These are phyloP conservation scores for Colletotrichum cuscutae DNA, from an alignment of 2,329 filamentous ascomycete genomes.

Conservation along the genomic window DNA sequence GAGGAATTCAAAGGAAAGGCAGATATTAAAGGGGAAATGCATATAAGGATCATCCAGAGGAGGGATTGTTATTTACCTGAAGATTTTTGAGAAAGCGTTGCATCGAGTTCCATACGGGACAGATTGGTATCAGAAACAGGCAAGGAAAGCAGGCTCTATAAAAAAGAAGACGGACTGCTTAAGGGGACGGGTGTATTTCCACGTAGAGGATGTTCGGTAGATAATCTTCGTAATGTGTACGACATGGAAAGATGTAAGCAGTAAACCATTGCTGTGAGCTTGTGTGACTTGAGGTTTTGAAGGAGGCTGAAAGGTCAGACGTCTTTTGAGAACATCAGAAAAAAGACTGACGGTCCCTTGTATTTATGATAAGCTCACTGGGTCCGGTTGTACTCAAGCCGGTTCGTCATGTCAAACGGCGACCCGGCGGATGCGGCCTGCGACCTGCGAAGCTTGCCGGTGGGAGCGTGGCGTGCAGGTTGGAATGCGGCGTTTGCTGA, in stretches of 20 bases:
- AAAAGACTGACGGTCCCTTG: too few relatives aligned
- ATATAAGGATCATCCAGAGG: background rate
- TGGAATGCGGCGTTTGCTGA: background rate
- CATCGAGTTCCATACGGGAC: background rate
- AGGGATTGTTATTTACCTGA: background rate
- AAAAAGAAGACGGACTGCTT: background rate
- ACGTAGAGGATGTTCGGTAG: background rate
- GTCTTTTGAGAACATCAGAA: too few relatives aligned
- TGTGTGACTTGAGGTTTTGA: background rate
- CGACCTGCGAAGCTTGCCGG: background rate
- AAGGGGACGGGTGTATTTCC: background rate
- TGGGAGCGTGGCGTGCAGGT: background rate
- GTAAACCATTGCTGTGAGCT: background rate
- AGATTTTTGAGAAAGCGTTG: conserved; percentile 3
- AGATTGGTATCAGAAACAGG: background rate
- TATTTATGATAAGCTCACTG: too few relatives aligned
- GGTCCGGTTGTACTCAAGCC: background rate
- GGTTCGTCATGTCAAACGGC: background rate
- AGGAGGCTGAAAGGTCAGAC: too few relatives aligned
- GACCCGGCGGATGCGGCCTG: background rate
- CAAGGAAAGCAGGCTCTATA: background rate
- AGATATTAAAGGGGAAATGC: background rate
- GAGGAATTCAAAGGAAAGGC: background rate
- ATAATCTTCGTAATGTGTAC: conserved; percentile 33
- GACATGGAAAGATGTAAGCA: background rate